phyloP scores from a whole-genome alignment of 495 filamentous ascomycete species.

The Daldinia loculata region DNA sequence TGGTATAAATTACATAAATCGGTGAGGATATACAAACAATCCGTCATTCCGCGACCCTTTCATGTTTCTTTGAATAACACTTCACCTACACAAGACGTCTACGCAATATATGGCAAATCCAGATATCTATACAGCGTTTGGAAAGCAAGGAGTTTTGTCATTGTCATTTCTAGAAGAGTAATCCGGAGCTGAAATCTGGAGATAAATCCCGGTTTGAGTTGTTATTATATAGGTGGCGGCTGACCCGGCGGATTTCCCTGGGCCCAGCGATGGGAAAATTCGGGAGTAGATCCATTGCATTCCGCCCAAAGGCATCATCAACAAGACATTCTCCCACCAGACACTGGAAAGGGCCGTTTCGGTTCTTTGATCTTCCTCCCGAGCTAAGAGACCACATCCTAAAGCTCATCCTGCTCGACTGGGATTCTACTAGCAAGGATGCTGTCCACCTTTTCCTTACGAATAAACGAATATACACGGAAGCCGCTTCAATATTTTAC shows the following conservation, averaged over 20 bases:
- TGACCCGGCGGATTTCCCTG: neutral
- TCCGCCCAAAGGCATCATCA: slow-evolving; percentile 23
- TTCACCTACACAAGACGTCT: neutral
- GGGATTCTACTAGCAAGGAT: slow-evolving; percentile 24
- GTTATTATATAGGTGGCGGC: neutral
- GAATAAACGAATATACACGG: slow-evolving; percentile 33
- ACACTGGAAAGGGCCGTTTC: slow-evolving; percentile 36
- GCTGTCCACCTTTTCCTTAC: slow-evolving; percentile 33
- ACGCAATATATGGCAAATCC: neutral
- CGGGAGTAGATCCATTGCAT: slow-evolving; percentile 36
- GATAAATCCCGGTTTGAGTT: neutral
- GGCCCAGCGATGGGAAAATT: slow-evolving; percentile 29
- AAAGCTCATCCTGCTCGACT: slow-evolving; percentile 18
- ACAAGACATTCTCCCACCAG: neutral
- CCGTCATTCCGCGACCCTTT: neutral
- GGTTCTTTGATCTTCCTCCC: slow-evolving; percentile 44
- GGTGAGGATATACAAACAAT: slow-evolving; percentile 1
- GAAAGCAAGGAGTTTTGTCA: neutral
- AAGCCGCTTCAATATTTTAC: slow-evolving; percentile 44
- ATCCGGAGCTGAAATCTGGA: neutral
- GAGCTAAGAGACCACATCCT: slow-evolving; percentile 42
- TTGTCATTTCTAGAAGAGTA: neutral
- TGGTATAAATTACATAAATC: slow-evolving; percentile 1
- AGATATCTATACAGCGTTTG: neutral
- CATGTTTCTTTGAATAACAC: neutral